Evolutionary conservation across 805 yeast genomes (phyloP).

Genomic region (Blastobotrys chiropterorum): DNA sequence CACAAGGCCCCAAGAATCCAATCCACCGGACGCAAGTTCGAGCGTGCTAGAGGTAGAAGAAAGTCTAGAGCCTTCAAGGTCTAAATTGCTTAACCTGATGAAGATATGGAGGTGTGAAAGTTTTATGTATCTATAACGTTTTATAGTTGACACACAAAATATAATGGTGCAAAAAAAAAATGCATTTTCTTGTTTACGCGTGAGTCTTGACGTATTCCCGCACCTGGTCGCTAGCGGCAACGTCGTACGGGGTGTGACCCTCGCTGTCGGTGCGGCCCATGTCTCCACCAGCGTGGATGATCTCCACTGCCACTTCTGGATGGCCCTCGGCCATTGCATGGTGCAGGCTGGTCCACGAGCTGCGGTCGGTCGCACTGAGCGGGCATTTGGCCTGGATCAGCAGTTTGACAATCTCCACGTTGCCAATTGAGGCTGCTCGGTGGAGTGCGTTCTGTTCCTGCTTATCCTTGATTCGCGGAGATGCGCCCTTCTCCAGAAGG

Average conservation of each 20-base stretch:
- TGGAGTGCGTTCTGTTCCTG: slow-evolving; percentile 64
- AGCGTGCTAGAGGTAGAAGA: slow-evolving; percentile 99
- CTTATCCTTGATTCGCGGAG: slow-evolving; percentile 60
- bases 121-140: slow-evolving; percentile 3
- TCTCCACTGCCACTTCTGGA: slow-evolving; percentile 61
- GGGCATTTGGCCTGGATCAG: slow-evolving; percentile 54
- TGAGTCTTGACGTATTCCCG: slow-evolving; percentile 20
- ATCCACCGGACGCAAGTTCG: slow-evolving; percentile 99
- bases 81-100: slow-evolving; percentile 40
- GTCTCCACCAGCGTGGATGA: slow-evolving; percentile 67
- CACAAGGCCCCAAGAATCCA: slow-evolving; percentile 97
- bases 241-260: slow-evolving; percentile 49
- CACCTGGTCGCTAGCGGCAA: slow-evolving; percentile 50
- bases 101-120: not conserved
- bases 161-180: not conserved
- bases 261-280: slow-evolving; percentile 39
- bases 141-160: not conserved
- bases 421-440: slow-evolving; percentile 78
- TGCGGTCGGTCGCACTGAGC: slow-evolving; percentile 57
- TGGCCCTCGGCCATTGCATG: slow-evolving; percentile 90
- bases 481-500: slow-evolving; percentile 54
- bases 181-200: not conserved
- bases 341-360: slow-evolving; percentile 83
- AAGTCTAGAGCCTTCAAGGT: slow-evolving; percentile 99
- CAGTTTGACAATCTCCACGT: slow-evolving; percentile 47